These are phyloP conservation scores for Lachnellula cervina DNA, from an alignment of 2,329 filamentous ascomycete genomes.

Conservation along the genomic window DNA sequence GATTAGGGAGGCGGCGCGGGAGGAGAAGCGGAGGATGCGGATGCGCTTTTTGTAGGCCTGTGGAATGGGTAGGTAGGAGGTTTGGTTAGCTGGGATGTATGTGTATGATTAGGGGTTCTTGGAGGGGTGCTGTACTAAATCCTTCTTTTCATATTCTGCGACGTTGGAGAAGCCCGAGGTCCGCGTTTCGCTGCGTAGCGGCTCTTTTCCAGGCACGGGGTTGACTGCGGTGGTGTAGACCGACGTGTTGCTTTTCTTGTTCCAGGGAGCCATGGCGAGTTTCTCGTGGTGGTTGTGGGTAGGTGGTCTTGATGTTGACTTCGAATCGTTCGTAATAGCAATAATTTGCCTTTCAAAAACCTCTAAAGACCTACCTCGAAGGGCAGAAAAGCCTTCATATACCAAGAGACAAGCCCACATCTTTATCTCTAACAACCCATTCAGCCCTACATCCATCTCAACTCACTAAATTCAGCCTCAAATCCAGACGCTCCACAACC, in stretches of 20 bases:
- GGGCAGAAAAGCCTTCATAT: too few relatives aligned
- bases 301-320: background rate
- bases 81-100: background rate
- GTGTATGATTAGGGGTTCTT: too few relatives aligned
- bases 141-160: constrained; percentile 12
- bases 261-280: background rate
- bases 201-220: background rate
- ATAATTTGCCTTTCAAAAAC: background rate
- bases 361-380: too few relatives aligned
- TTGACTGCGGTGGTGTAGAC: background rate
- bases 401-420: too few relatives aligned
- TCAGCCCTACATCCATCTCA: background rate
- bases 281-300: background rate
- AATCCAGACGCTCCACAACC: background rate
- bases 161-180: background rate
- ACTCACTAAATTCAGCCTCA: background rate
- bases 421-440: too few relatives aligned
- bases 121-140: constrained; percentile 4
- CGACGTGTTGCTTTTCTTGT: background rate
- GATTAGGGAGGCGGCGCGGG: constrained; percentile 13
- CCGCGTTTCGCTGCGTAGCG: background rate
- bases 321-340: background rate
- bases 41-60: constrained; percentile 20
- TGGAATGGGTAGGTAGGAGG: background rate
- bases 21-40: constrained; percentile 18